These are phyloP conservation scores for Cyberlindnera nakhonratchasimensis DNA, from an alignment of 805 yeast species.

Conservation along the genomic window DNA sequence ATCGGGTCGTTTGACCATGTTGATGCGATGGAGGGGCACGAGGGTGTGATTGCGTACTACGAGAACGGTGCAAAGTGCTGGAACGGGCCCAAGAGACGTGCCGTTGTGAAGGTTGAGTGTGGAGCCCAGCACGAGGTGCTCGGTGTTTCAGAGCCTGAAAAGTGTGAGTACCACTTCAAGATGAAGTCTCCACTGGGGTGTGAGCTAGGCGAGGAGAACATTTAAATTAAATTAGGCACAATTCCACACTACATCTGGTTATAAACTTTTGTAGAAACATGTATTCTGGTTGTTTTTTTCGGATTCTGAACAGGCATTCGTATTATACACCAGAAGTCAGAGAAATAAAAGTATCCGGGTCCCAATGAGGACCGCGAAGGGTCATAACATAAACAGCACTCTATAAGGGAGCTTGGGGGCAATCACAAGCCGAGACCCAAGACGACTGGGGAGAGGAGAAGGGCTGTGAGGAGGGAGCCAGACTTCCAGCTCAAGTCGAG, in stretches of 20 bases:
- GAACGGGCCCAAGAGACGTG: conserved; percentile 88
- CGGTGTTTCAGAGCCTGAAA: conserved; percentile 83
- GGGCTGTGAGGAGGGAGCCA: conserved; percentile 37
- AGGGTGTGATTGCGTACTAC: conserved; percentile 39
- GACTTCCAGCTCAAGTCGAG: conserved; percentile 39
- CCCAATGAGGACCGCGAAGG: too few relatives aligned
- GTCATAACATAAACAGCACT: too few relatives aligned
- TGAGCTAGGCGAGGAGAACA: conserved; percentile 2
- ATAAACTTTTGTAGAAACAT: too few relatives aligned
- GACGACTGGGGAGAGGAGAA: conserved; percentile 37
- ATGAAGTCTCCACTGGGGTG: conserved; percentile 42
- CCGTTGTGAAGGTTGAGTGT: conserved; percentile 61
- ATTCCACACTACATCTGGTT: too few relatives aligned
- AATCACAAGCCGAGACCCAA: conserved; percentile 29
- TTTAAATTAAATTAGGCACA: too few relatives aligned
- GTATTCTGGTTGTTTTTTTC: background rate
- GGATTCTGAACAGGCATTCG: too few relatives aligned
- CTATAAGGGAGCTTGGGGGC: too few relatives aligned
- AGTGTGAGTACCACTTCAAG: conserved; percentile 69
- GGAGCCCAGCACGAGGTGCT: conserved; percentile 54
- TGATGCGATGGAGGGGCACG: conserved; percentile 29
- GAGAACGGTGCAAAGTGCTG: conserved; percentile 78
- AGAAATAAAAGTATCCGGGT: too few relatives aligned
- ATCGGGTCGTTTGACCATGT: conserved; percentile 45
- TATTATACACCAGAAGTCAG: too few relatives aligned